A percentile compares a stretch with the other conserved stretches of the same genome.
phyloP scores from a whole-genome alignment of 2,329 filamentous ascomycete species.

The Fusarium liriodendri region DNA sequence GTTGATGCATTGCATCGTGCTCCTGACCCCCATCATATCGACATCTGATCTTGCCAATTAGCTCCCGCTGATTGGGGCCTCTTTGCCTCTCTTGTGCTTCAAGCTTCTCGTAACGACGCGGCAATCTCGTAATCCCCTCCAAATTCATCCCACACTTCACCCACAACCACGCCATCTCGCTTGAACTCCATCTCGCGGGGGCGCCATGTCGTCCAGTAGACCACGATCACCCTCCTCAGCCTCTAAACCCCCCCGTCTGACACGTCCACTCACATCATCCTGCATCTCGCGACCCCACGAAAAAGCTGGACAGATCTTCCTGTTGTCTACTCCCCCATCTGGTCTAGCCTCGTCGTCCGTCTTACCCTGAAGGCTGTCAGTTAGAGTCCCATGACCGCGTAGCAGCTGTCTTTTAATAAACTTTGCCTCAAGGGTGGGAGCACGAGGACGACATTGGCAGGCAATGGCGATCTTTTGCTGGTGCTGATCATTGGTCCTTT shows the following conservation, averaged over 20 bases:
- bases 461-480: background rate
- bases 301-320: background rate
- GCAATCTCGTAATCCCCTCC: conserved; percentile 1
- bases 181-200: background rate
- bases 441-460: conserved; percentile 12
- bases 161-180: background rate
- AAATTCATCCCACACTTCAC: conserved; percentile 1
- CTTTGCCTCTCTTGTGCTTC: background rate
- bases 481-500: background rate
- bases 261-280: conserved; percentile 8
- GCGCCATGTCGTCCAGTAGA: background rate
- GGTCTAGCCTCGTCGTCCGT: conserved; percentile 19
- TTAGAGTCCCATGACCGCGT: conserved; percentile 26
- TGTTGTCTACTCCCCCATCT: conserved; percentile 17
- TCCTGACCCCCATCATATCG: background rate
- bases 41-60: background rate
- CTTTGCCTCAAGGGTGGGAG: conserved; percentile 8
- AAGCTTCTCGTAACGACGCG: background rate
- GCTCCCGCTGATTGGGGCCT: background rate
- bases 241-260: background rate
- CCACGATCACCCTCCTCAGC: background rate
- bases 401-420: background rate
- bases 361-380: conserved; percentile 6
- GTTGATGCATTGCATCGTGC: conserved; percentile 24
- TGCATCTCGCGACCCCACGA: conserved; percentile 7